Base-by-base conservation (phyloP, 371 early-diverging fungal genomes). In the Lichtheimia ornata region DNA sequence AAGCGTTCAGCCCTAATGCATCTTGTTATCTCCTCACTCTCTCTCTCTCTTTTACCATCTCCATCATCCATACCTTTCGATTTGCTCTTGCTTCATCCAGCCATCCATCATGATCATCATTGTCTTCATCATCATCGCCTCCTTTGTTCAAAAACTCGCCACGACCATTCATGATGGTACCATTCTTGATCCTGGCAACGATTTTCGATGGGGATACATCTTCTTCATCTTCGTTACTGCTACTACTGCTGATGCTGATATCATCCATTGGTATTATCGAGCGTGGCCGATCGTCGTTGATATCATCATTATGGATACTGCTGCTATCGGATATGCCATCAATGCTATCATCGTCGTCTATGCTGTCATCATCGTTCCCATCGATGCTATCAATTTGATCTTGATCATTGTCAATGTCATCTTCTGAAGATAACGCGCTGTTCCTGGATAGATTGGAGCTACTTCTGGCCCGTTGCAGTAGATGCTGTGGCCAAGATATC, bases 81-180 rank as follows among this genome's bases (percentile, higher is more conserved):
- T 73, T 60, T 17, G 71, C 70, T 63, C 73, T 67, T 11, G 79
- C 74, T 60, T 79, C 74, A 35, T 74, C 76, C 9, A 63, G 52
- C 78, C 73, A 73, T 14, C 58, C 54, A 45, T 63, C 53, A 44
- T 72, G 67, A 27, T 70, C 64, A 42, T 53, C 58, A 5, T 49
- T 56, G 15, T 69, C 35, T 30, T 72, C 35, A 35, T 72, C 70
- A 30, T 70, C 64, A 42, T 53, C 54, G 6, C 52, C 58, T 18
- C 71, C 69, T 59, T 75, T 81, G 15, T 52, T 66, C 5, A 81
- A 62, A 61, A 79, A 72, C 56, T 81, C 76, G 22, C 81, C 81
- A 51, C 70, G 76, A 4, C 78, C 78, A 54, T 81, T 81, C 74
- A 81, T 72, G 18, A 81, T 81, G 1, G 76, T 81, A 47, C 81